Base-by-base conservation (phyloP, 1,284 basidiomycete species). In the Serendipita sp. region DNA sequence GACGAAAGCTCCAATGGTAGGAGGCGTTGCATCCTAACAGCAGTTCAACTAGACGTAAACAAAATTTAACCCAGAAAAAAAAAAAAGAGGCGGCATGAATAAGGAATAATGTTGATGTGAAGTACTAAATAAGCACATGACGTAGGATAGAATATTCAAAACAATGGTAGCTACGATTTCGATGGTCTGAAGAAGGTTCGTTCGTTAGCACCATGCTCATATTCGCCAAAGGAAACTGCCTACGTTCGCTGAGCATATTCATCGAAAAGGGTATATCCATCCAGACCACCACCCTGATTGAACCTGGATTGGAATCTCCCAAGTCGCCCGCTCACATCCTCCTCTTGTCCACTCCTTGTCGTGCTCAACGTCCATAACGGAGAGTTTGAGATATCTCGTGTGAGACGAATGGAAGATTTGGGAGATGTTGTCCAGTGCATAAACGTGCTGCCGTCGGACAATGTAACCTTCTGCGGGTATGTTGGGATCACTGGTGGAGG, bases 381-480 rank as follows among this genome's bases (percentile, higher is more conserved):
- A 71, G 91, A 88, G 72, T 91, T 93, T 13, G 87, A 90, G 61
- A 87, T 84, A 70, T 93, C 91, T 47, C 91, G 83, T 26, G 89
- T 88, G 53, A 92, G 76, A 47, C 83, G 81, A 49, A 90, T 78
- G 49, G 81, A 73, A 2, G 87, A 85, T 3, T 84, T 82, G 0
- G 91, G 91, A 0, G 90, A 90, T 0, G 91, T 93, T 6, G 87
- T 89, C 79, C 85, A 88, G 67, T 92, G 87, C 1, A 82, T 83
- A 72, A 90, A 91, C 0, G 87, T 88, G 17, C 87, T 87, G n/a
- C 91, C 91, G 73, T 93, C 91, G 0, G 89, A 83, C 67, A 88
- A 83, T 63, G 88, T 80, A 65, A 93, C 86, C 64, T 79, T 82
- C 72, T 93, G 91, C 3, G 89, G 85, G 72, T 87, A 93, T 66